Evolutionary conservation across 208 protist genomes (phyloP).

Genomic region (Trypanosoma mega): DNA sequence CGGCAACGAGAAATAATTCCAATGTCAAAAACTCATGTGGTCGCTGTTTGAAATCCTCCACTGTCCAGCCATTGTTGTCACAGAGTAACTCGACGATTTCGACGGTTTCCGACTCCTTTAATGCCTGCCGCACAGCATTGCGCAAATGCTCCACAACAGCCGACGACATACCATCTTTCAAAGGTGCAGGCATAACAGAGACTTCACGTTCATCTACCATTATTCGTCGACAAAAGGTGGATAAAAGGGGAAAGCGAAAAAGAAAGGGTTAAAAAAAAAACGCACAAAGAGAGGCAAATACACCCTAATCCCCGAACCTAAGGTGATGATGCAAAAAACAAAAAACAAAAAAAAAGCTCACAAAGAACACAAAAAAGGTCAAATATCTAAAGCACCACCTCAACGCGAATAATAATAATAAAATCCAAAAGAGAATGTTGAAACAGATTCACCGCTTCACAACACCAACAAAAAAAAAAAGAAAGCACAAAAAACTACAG

Average conservation of each 20-base stretch:
- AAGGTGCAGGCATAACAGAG: not conserved
- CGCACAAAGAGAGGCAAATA: conserved; percentile 13
- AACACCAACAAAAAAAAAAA: not conserved
- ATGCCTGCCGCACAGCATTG: conserved; percentile 32
- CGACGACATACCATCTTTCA: conserved; percentile 20
- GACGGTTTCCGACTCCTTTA: conserved; percentile 46
- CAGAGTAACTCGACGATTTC: conserved; percentile 66
- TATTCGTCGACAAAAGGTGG: not conserved
- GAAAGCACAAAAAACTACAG: not conserved
- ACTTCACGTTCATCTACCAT: conserved; percentile 17
- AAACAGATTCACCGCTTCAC: not conserved
- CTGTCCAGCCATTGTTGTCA: conserved; percentile 81
- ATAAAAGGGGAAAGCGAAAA: not conserved
- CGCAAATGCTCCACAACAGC: conserved; percentile 50
- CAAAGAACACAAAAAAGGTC: not conserved
- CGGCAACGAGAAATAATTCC: conserved; percentile 84
- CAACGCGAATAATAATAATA: not conserved
- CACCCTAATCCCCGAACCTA: too few species aligned
- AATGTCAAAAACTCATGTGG: conserved; percentile 62
- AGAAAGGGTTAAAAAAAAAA: conserved; percentile 1
- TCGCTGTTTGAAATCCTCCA: conserved; percentile 57
- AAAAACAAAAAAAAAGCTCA: conserved; percentile 1
- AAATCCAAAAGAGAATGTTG: not conserved
- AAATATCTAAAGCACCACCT: too few species aligned
- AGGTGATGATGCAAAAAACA: not conserved